phyloP scores from a whole-genome alignment of 2,329 filamentous ascomycete species.

The Exophiala sp. region DNA sequence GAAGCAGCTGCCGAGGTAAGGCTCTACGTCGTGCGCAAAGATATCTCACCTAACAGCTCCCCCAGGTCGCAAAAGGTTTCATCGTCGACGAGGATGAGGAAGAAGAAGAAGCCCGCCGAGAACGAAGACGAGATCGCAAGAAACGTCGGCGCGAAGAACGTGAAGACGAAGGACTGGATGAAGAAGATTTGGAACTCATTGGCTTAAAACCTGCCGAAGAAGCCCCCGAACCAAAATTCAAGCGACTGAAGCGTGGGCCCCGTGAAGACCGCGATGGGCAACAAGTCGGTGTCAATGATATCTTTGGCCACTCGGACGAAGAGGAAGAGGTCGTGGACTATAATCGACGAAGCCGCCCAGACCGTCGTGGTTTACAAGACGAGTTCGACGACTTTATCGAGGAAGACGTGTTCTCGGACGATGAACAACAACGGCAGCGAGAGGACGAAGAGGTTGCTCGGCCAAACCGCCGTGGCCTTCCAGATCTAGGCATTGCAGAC shows the following conservation, averaged over 20 bases:
- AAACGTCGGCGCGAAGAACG: slow-evolving; percentile 75
- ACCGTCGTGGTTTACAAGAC: slow-evolving; percentile 63
- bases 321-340: slow-evolving; percentile 56
- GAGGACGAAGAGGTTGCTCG: slow-evolving; percentile 82
- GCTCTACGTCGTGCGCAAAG: slow-evolving; percentile 4
- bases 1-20: slow-evolving; percentile 74
- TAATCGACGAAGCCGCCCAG: slow-evolving; percentile 34
- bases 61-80: slow-evolving; percentile 84
- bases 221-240: slow-evolving; percentile 73
- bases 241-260: slow-evolving; percentile 90
- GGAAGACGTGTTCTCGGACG: slow-evolving; percentile 86
- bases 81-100: slow-evolving; percentile 91
- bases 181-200: slow-evolving; percentile 94
- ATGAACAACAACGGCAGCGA: slow-evolving; percentile 69
- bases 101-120: slow-evolving; percentile 69
- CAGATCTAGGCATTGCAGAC: slow-evolving; percentile 67
- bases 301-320: slow-evolving; percentile 94
- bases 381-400: slow-evolving; percentile 97
- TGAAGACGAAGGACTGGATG: slow-evolving; percentile 80
- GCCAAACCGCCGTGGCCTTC: slow-evolving; percentile 66
- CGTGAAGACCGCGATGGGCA: slow-evolving; percentile 66
- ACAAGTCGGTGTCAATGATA: slow-evolving; percentile 73
- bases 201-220: slow-evolving; percentile 64
- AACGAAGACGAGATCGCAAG: slow-evolving; percentile 61
- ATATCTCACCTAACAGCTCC: slow-evolving; percentile 11